Conservation (phyloP, 164 flowering plant genomes). For the Aristolochia californica region DNA sequence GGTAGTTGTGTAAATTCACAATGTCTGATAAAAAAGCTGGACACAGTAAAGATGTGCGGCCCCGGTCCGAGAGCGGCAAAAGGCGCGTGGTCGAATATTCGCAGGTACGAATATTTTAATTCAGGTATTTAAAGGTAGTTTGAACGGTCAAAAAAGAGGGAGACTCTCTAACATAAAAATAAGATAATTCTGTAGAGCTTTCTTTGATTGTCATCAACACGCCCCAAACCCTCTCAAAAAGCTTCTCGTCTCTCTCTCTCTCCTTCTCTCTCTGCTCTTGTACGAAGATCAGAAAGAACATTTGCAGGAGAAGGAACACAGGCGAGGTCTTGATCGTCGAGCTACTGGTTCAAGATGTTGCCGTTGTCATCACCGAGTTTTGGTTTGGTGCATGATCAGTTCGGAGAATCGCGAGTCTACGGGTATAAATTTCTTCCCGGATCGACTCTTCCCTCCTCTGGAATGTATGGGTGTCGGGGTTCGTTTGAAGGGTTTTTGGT, state of each 20-base stretch:
- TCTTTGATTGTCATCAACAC: slow-evolving; percentile 11
- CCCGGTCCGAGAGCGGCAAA: slow-evolving; percentile 5
- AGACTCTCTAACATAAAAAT: background rate
- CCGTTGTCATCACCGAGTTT: too few species aligned
- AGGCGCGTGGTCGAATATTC: slow-evolving; percentile 13
- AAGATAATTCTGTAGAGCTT: background rate
- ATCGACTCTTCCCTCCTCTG: too few species aligned
- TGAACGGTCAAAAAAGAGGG: slow-evolving; percentile 16
- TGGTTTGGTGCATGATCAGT: too few species aligned
- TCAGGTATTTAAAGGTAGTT: background rate
- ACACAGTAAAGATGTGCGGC: background rate
- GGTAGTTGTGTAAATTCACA: background rate
- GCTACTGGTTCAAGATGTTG: too few species aligned
- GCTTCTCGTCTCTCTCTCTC: too few species aligned
- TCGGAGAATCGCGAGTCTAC: too few species aligned
- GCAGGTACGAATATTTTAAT: slow-evolving; percentile 1
- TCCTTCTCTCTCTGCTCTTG: background rate
- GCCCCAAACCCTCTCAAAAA: background rate
- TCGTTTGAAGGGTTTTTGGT: too few species aligned
- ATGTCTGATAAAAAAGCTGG: background rate
- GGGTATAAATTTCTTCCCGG: too few species aligned
- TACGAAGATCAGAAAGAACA: background rate
- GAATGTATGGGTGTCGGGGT: too few species aligned
- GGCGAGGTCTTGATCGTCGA: too few species aligned
- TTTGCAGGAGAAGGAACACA: too few species aligned